Evolutionary conservation across 2,329 filamentous ascomycete genomes (phyloP).

Genomic region (Sporothrix inflata): DNA sequence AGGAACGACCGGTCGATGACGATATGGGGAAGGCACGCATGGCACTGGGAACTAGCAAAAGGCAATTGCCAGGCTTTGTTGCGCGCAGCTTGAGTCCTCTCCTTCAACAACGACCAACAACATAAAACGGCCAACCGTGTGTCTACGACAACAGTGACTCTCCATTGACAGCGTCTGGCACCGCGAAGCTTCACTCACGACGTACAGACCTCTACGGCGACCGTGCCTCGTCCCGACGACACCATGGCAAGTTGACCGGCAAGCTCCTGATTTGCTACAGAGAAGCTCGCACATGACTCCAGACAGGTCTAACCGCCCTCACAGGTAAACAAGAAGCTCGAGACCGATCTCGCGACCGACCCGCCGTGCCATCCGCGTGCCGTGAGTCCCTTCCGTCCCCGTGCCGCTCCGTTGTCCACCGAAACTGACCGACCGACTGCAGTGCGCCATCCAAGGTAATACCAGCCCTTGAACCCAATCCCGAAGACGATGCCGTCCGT

Average conservation of each 20-base stretch:
- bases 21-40: neutral
- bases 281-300: neutral
- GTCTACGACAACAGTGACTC: neutral
- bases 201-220: neutral
- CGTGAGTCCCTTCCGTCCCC: conserved; percentile 51
- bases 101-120: neutral
- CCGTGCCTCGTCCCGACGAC: neutral
- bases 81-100: neutral
- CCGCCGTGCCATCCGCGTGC: conserved; percentile 86
- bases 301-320: neutral
- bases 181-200: neutral
- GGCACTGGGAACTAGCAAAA: neutral
- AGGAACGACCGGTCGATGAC: conserved; percentile 2
- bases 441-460: conserved; percentile 90
- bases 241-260: neutral
- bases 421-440: conserved; percentile 6
- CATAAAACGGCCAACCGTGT: neutral
- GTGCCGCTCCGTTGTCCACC: neutral
- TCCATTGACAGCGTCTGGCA: neutral
- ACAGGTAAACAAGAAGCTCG: conserved; percentile 43
- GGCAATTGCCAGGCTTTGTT: neutral
- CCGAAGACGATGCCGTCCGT: no score
- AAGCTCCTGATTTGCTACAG: neutral
- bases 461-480: no score
- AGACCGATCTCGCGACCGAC: conserved; percentile 72